phyloP scores from a whole-genome alignment of 2,329 filamentous ascomycete genomes.

The Trichoderma simmonsii region DNA sequence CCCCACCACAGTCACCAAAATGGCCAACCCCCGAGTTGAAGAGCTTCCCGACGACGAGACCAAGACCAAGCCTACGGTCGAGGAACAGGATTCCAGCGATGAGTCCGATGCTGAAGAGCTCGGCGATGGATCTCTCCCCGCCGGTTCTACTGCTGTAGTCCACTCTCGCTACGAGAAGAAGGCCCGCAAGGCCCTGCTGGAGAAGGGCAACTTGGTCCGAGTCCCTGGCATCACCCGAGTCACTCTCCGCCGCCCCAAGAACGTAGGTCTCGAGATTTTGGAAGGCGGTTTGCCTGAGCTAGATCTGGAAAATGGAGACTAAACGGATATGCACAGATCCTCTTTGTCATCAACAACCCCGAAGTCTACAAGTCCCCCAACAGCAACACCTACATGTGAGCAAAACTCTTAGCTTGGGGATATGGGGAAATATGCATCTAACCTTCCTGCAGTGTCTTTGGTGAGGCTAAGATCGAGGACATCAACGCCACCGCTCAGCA shows the following conservation, averaged over 20 bases:
- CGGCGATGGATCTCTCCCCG: constrained; percentile 72
- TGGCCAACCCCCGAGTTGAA: constrained; percentile 98
- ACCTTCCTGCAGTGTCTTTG: constrained; percentile 73
- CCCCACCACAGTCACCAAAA: constrained; percentile 52
- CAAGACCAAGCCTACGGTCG: constrained; percentile 69
- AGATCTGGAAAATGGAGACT: constrained; percentile 25
- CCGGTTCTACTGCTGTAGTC: constrained; percentile 83
- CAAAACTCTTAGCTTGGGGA: constrained; percentile 19
- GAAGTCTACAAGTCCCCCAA: constrained; percentile 99
- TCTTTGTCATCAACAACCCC: constrained; percentile 99
- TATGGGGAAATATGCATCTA: background rate
- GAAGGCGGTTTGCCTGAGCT: background rate
- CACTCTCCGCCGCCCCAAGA: constrained; percentile 96
- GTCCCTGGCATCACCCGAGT: constrained; percentile 97
- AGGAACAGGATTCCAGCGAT: constrained; percentile 71
- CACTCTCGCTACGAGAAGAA: constrained; percentile 99
- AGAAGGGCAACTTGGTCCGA: constrained; percentile 95
- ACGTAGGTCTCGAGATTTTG: constrained; percentile 65
- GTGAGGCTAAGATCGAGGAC: constrained; percentile 99
- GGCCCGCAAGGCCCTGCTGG: constrained; percentile 98
- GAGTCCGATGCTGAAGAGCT: constrained; percentile 80
- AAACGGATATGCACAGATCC: constrained; percentile 60
- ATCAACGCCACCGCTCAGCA: constrained; percentile 97
- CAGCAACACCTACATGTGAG: constrained; percentile 99
- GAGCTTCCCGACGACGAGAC: constrained; percentile 91